Evolutionary conservation across 2,329 filamentous ascomycete species (phyloP).

Genomic region (Tolypocladium nubicola): DNA sequence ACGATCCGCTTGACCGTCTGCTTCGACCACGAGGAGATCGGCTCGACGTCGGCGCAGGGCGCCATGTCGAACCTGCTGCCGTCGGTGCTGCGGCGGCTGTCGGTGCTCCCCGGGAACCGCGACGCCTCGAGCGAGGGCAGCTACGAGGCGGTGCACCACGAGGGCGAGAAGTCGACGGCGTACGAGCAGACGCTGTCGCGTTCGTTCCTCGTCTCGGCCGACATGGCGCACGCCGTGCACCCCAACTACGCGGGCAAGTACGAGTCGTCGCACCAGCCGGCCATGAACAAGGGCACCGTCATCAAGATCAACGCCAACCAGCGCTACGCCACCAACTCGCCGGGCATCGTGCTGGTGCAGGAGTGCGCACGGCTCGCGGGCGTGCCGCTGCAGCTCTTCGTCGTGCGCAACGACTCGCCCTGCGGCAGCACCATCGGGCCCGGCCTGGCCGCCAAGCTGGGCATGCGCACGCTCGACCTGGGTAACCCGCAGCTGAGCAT

Average conservation of each 20-base stretch:
- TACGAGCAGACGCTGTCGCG: constrained; percentile 88
- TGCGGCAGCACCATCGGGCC: constrained; percentile 96
- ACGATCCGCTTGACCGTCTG: constrained; percentile 85
- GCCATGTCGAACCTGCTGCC: constrained; percentile 89
- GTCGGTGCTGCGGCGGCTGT: constrained; percentile 75
- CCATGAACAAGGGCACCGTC: constrained; percentile 93
- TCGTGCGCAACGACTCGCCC: constrained; percentile 88
- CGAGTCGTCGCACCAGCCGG: constrained; percentile 78
- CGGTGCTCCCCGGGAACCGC: constrained; percentile 58
- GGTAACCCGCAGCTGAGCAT: constrained; percentile 93
- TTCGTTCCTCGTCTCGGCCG: constrained; percentile 89
- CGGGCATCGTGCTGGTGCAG: constrained; percentile 85
- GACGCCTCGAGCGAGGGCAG: constrained; percentile 56
- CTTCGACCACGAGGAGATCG: constrained; percentile 98
- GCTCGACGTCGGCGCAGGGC: constrained; percentile 83
- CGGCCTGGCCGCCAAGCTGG: constrained; percentile 83
- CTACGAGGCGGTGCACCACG: constrained; percentile 46
- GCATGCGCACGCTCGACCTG: constrained; percentile 79
- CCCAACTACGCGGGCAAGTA: constrained; percentile 93
- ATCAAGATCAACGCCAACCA: constrained; percentile 99
- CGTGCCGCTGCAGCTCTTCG: constrained; percentile 89
- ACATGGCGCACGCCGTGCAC: constrained; percentile 95
- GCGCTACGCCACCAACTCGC: constrained; percentile 91
- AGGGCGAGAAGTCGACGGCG: constrained; percentile 60
- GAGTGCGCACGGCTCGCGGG: constrained; percentile 66